Evolutionary conservation across 495 filamentous ascomycete genomes (phyloP).

Genomic region (Elaphomyces granulatus): DNA sequence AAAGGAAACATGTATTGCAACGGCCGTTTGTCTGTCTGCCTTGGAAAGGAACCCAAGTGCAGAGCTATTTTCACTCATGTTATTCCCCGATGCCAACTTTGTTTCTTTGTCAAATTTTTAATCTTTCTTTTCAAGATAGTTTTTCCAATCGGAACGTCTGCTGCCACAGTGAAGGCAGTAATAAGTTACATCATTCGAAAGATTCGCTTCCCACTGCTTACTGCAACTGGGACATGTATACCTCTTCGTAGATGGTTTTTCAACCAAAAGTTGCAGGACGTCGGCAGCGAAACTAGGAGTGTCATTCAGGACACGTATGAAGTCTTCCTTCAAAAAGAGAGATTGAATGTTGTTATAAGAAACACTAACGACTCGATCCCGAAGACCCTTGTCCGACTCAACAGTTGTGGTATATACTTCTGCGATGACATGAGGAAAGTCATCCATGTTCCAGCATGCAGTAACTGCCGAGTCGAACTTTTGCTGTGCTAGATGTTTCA

Average conservation of each 20-base stretch:
- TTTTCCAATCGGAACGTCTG: background rate
- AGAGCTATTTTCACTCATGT: too few relatives aligned
- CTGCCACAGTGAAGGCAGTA: background rate
- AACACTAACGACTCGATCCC: slow-evolving; percentile 7
- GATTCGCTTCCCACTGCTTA: background rate
- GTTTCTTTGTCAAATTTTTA: too few relatives aligned
- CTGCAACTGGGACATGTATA: background rate
- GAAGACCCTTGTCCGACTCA: slow-evolving; percentile 17
- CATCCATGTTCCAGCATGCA: slow-evolving; percentile 10
- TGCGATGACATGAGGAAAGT: slow-evolving; percentile 19
- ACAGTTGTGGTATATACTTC: slow-evolving; percentile 19
- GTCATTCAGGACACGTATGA: background rate
- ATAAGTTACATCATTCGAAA: background rate
- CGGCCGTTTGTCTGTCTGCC: too few relatives aligned
- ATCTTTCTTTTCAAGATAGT: too few relatives aligned
- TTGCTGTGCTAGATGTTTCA: slow-evolving; percentile 15
- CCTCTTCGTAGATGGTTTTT: background rate
- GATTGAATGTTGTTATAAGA: background rate
- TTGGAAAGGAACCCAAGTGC: too few relatives aligned
- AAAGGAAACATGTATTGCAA: too few relatives aligned
- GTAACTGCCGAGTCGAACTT: slow-evolving; percentile 19
- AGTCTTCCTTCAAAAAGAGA: background rate
- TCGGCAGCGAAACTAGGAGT: background rate
- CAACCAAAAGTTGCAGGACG: background rate
- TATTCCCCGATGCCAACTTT: too few relatives aligned